Evolutionary conservation across 2,329 filamentous ascomycete genomes (phyloP), one percentile per base, ranked within the genome.

Genomic region (Cladosporium austrohemisphaericum): DNA sequence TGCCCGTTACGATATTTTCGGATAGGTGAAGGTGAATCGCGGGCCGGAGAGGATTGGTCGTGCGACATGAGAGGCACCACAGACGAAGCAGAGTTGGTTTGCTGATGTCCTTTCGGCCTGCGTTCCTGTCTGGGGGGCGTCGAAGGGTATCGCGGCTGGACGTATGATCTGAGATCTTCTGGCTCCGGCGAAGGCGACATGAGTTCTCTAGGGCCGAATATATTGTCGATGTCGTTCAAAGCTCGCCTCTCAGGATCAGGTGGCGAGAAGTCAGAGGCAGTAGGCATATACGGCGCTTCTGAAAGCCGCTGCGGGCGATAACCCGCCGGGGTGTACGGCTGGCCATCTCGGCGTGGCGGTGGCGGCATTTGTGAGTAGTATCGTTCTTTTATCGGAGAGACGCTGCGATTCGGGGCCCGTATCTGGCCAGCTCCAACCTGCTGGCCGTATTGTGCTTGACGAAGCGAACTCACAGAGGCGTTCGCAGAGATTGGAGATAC

Each of bases 221-320:
- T 51, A 37, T 60, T 58, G 50, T 65, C 62, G 31, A 64, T 56
- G 32, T 61, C 60, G 49, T 57, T 44, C 18, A 62, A 31, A 2
- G 60, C 57, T 7, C 44, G 44, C 8, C 44, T 37, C 19, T 47
- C 44, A 4, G 44, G 44, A 20, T 47, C 44, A 13, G 44, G 44
- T 8, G 44, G 33, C 18, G 44, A 47, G 32, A 47, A 38, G n/a
- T 47, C 33, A 22, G 44, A 47, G 9, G 44, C 44, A n/a, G 44
- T 47, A 11, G 44, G 44, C 44, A 47, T 47, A 25, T 47, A 47
- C 3, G 44, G 44, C 5, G 23, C 25, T 28, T 18, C n/a, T 3
- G 20, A 23, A 9, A 16, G 33, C 16, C 33, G 44, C 16, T 19
- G 18, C 18, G 33, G 10, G 10, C 37, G 18, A 14, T 36, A 36